Evolutionary conservation across 2,329 filamentous ascomycete species (phyloP).

Genomic region (Colletotrichum zoysiae): DNA sequence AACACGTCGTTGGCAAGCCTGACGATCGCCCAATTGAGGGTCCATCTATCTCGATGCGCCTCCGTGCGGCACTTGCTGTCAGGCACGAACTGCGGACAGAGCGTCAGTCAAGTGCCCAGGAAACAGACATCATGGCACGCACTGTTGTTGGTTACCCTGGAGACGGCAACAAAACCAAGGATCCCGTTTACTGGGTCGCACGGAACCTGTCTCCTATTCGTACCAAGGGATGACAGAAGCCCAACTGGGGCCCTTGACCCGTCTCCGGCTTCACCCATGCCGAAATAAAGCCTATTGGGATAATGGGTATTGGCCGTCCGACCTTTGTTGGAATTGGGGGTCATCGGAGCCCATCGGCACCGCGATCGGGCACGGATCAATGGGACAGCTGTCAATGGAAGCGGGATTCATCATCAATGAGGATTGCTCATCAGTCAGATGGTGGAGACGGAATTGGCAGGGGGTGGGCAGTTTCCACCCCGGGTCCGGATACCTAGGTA

Average conservation of each 20-base stretch:
- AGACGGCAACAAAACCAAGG: constrained; percentile 14
- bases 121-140: neutral
- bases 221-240: constrained; percentile 31
- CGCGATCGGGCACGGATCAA: constrained; percentile 24
- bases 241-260: constrained; percentile 2
- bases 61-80: constrained; percentile 10
- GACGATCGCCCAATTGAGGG: constrained; percentile 1
- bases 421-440: constrained; percentile 38
- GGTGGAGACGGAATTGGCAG: constrained; percentile 4
- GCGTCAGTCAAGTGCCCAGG: neutral
- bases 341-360: constrained; percentile 34
- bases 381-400: constrained; percentile 16
- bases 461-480: neutral
- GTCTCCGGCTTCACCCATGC: constrained; percentile 28
- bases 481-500: neutral
- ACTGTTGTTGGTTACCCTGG: constrained; percentile 23
- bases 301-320: constrained; percentile 16
- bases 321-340: neutral
- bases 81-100: neutral
- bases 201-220: constrained; percentile 26
- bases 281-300: constrained; percentile 22
- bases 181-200: constrained; percentile 2
- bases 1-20: constrained; percentile 23
- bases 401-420: constrained; percentile 6
- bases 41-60: neutral